Evolutionary conservation across 169 alveolate genomes (phyloP).

Genomic region (Plasmodium billcollinsi): DNA sequence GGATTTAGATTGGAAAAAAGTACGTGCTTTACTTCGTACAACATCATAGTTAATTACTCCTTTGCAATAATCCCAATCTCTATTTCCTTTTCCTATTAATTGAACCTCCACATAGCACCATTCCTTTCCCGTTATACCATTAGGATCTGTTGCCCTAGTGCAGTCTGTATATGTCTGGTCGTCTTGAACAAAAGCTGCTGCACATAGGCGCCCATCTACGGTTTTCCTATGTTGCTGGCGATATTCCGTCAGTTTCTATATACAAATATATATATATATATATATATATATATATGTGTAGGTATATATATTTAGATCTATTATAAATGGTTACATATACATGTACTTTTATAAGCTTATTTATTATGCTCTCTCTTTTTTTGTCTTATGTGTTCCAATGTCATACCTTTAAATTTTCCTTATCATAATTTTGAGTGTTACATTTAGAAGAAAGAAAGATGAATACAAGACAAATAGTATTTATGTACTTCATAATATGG

Average conservation of each 20-base stretch:
- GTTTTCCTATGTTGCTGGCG: slow-evolving; percentile 93
- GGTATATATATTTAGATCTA: not conserved
- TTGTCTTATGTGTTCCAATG: not conserved
- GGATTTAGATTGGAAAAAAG: slow-evolving; percentile 63
- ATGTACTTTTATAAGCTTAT: not conserved
- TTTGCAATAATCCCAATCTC: slow-evolving; percentile 93
- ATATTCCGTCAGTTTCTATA: slow-evolving; percentile 91
- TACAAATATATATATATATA: not conserved
- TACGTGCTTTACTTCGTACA: slow-evolving; percentile 86
- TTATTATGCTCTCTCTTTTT: not conserved
- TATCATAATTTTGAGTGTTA: slow-evolving; percentile 40
- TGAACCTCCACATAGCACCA: slow-evolving; percentile 95
- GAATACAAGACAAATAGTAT: not conserved
- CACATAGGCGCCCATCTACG: slow-evolving; percentile 92
- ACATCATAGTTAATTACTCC: slow-evolving; percentile 87
- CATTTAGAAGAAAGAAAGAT: slow-evolving; percentile 20
- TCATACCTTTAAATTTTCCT: slow-evolving; percentile 71
- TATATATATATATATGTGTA: slow-evolving; percentile 16
- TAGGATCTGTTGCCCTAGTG: slow-evolving; percentile 91
- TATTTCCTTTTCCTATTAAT: slow-evolving; percentile 90
- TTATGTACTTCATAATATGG: slow-evolving; percentile 40
- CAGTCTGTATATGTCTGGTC: slow-evolving; percentile 93
- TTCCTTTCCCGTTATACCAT: slow-evolving; percentile 90
- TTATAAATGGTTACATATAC: slow-evolving; percentile 4
- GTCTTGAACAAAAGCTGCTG: slow-evolving; percentile 94